Base-by-base conservation (phyloP, 2,329 filamentous ascomycete species). In the Aspergillus sp. region DNA sequence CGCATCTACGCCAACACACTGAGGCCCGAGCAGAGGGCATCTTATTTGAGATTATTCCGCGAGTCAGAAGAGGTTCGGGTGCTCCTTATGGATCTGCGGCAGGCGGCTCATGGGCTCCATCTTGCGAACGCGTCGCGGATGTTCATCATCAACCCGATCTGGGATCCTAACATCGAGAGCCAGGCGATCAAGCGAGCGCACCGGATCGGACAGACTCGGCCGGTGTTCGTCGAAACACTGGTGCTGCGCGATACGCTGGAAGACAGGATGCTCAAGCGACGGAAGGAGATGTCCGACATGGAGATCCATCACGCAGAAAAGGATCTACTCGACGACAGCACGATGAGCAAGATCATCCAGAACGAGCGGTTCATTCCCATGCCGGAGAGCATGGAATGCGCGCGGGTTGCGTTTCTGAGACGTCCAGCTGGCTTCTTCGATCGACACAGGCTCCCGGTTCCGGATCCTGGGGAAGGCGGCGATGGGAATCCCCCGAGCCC, bases 151-250 rank as follows among this genome's bases (percentile, higher is more conserved):
- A 89, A 82, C 42, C 88, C 89, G 0, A 84, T 93, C 8, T 80
- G 91, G 53, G 82, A 88, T 32, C 86, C 86, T 0, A 67, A 83
- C 42, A 72, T 93, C 1, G 84, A 93, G 55, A 86, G 83, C 1
- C 89, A 96, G 57, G 89, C 89, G 0, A 85, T 95, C 41, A 93
- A 93, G 39, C 79, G 89, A 51, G 86, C 83, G 0, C 82, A 93
- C 44, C 74, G 89, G 8, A 93, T 95, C 46, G 86, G 86, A 8
- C 88, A 95, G 55, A 78, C 64, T 0, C 79, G 74, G 38, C 74
- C 78, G 0, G 88, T 95, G 0, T 76, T 75, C 6, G 88, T 94
- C 0, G 86, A 95, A 61, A 95, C 86, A 0, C 63, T 95, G 1
- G 80, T 95, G 1, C 63, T 95, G 4, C 74, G 73, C 33, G 78